These are phyloP conservation scores for Trichoderma afroharzianum DNA, from an alignment of 2,329 filamentous ascomycete genomes.

Conservation along the genomic window DNA sequence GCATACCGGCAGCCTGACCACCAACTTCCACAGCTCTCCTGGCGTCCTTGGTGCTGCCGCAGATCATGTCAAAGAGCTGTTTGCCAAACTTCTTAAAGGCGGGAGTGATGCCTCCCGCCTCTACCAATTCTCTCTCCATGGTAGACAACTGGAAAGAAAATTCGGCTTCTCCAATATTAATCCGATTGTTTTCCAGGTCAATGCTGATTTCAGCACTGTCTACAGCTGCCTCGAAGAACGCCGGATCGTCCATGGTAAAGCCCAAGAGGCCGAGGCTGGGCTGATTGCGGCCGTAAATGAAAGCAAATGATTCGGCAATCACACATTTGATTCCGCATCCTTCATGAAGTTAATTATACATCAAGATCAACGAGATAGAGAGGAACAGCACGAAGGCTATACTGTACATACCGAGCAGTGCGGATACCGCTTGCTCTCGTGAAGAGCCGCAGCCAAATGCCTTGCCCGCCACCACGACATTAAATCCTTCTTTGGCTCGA, in stretches of 20 bases:
- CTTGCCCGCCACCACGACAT: slow-evolving; percentile 43
- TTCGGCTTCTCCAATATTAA: slow-evolving; percentile 22
- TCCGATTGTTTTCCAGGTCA: slow-evolving; percentile 25
- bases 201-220: slow-evolving; percentile 37
- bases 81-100: slow-evolving; percentile 39
- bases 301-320: slow-evolving; percentile 43
- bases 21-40: neutral
- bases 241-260: slow-evolving; percentile 37
- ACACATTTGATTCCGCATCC: slow-evolving; percentile 39
- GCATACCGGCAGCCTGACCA: neutral
- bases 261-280: slow-evolving; percentile 43
- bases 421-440: slow-evolving; percentile 41
- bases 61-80: slow-evolving; percentile 26
- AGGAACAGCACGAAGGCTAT: neutral
- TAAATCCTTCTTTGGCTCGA: slow-evolving; percentile 33
- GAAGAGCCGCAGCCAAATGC: slow-evolving; percentile 46
- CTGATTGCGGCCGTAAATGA: slow-evolving; percentile 45
- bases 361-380: neutral
- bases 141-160: slow-evolving; percentile 35
- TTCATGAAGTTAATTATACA: neutral
- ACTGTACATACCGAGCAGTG: slow-evolving; percentile 25
- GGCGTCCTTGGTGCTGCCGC: neutral
- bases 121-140: slow-evolving; percentile 38
- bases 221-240: slow-evolving; percentile 35
- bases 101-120: slow-evolving; percentile 36